Base-by-base conservation (phyloP, 108 stramenopile species). In the Fragilaria radians region DNA sequence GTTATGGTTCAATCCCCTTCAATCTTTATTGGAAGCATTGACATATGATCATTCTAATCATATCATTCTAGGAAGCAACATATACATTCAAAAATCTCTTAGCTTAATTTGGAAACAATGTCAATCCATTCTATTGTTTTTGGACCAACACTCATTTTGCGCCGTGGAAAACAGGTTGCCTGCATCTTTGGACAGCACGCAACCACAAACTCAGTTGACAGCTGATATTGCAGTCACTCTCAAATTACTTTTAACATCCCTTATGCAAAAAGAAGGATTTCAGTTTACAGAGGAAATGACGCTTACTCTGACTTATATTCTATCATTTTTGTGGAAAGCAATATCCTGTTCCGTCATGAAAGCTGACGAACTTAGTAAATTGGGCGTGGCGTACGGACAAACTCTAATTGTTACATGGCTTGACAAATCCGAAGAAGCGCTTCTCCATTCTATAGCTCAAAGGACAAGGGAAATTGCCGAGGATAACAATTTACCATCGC, bases 311-410 rank as follows among this genome's bases (percentile, higher is more conserved):
- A 30, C 32, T 11, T 7, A 27, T 11, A 27, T 22, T 5, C 33
- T 66, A 52, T 3, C 11, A 17, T 71, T 66, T 28, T 36, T 77
- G 11, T 30, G 32, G n/a, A 4, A 22, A 1, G 28, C 68, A 1
- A 61, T 77, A 52, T 24, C 48, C 30, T 54, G 62, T 31, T 57
- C 63, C 5, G 52, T 48, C 22, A 23, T 68, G 5, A 66, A 66
- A 21, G 54, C 46, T 3, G 76, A 77, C 36, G 65, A 52, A 11
- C 65, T 68, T 45, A 67, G 61, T 24, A 68, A 53, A 3, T 46
- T 68, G 32, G 76, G 70, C 4, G 67, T 77, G 26, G 50, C 71
- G 26, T 71, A 71, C 64, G 70, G 62, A 14, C 68, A 63, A 26
- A 62, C 71, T 2, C 52, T 72, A 28, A 50, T 70, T 9, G 33